These are phyloP conservation scores for Primulina tabacum DNA, from an alignment of 257 asterid genomes.

Conservation along the genomic window DNA sequence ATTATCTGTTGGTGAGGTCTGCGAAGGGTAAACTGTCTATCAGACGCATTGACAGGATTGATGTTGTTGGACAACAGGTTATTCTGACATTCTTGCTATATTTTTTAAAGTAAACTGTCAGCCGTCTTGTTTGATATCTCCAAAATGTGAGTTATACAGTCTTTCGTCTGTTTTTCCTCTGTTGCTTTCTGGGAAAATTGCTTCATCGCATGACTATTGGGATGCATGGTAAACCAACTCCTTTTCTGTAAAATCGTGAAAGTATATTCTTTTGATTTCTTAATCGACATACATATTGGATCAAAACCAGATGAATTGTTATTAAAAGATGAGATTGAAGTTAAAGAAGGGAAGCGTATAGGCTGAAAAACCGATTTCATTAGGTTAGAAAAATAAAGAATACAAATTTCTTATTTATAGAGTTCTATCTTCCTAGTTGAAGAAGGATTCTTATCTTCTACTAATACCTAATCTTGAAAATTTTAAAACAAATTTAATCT, in stretches of 20 bases:
- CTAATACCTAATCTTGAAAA: no score
- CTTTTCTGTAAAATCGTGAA: background rate
- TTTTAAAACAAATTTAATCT: no score
- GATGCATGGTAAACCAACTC: constrained; percentile 9
- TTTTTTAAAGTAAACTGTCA: constrained; percentile 1
- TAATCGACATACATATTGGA: constrained; percentile 6
- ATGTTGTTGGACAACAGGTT: constrained; percentile 99
- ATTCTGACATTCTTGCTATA: constrained; percentile 20
- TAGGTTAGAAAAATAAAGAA: no score
- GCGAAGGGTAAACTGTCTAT: constrained; percentile 98
- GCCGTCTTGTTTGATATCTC: constrained; percentile 20
- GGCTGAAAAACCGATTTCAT: no score
- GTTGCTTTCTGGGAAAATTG: constrained; percentile 14
- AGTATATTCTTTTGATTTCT: background rate
- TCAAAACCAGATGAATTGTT: background rate
- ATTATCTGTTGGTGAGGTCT: constrained; percentile 92
- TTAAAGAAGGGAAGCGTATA: no score
- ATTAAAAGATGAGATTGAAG: background rate
- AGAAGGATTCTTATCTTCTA: no score
- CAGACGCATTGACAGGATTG: constrained; percentile 95
- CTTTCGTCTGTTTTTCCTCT: background rate
- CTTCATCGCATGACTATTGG: constrained; percentile 6
- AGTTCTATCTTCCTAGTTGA: no score
- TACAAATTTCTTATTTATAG: no score
- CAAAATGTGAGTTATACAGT: constrained; percentile 7